Conservation (phyloP, 148 eudicot genomes). For the Bassia scoparia region DNA sequence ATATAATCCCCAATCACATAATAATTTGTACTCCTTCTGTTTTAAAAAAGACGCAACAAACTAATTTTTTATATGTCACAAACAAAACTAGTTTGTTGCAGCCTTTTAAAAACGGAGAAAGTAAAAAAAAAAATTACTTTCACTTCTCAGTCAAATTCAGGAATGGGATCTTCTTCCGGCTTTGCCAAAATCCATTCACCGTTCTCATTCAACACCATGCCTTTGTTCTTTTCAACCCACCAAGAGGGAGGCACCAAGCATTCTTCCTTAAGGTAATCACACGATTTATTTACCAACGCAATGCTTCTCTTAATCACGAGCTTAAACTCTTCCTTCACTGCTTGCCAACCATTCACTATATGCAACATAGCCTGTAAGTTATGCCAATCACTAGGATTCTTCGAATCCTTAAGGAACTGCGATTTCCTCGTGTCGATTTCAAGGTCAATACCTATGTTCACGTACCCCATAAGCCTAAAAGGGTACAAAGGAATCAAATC, state of each 20-base stretch:
- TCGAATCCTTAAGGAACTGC: slow-evolving; percentile 59
- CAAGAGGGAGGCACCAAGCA: slow-evolving; percentile 73
- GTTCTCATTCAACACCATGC: slow-evolving; percentile 53
- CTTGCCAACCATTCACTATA: slow-evolving; percentile 77
- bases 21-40: no score
- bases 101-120: no score
- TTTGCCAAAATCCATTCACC: slow-evolving; percentile 66
- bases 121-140: no score
- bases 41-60: no score
- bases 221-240: slow-evolving; percentile 95
- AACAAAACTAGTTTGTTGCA: no score
- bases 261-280: slow-evolving; percentile 69
- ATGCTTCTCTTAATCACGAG: slow-evolving; percentile 53
- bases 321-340: slow-evolving; percentile 47
- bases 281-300: slow-evolving; percentile 77
- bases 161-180: slow-evolving; percentile 38
- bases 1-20: no score
- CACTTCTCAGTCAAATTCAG: slow-evolving; percentile 28
- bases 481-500: slow-evolving; percentile 80
- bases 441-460: slow-evolving; percentile 49
- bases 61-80: no score
- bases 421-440: slow-evolving; percentile 69
- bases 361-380: slow-evolving; percentile 69
- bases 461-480: slow-evolving; percentile 50
- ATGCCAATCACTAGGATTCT: slow-evolving; percentile 75